Percentiles rank a stretch among this genome's conserved stretches.
Conservation (phyloP, 495 filamentous ascomycete genomes). For the Ramalina peruviana region DNA sequence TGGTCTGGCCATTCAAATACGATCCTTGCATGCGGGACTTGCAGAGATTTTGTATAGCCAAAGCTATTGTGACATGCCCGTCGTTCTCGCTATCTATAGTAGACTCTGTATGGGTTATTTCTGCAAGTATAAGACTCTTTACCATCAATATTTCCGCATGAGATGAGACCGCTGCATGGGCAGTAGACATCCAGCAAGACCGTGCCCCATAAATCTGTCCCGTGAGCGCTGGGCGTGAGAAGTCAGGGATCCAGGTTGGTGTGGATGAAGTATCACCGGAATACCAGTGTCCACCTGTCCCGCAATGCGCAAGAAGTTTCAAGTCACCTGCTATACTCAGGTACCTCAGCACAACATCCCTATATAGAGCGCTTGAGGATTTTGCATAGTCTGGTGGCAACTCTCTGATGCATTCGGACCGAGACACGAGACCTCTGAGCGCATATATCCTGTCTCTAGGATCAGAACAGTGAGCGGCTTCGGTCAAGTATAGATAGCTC, state of each 20-base stretch:
- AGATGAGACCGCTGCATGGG: too few relatives aligned
- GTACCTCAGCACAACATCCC: background rate
- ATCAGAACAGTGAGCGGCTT: background rate
- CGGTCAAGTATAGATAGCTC: too few relatives aligned
- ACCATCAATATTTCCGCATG: background rate
- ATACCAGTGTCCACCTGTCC: background rate
- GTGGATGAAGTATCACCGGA: background rate
- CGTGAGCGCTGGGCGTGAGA: background rate
- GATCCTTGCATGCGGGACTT: background rate
- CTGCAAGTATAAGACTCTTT: background rate
- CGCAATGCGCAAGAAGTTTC: background rate
- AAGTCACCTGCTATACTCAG: background rate
- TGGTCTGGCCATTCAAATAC: background rate
- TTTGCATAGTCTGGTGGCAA: slow-evolving; percentile 3
- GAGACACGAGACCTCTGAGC: background rate
- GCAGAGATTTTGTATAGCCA: background rate
- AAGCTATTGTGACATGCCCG: background rate
- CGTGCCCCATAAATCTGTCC: too few relatives aligned
- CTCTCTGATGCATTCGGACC: background rate
- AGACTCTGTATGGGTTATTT: background rate
- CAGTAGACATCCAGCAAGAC: too few relatives aligned
- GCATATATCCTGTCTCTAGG: slow-evolving; percentile 3
- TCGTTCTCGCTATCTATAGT: background rate
- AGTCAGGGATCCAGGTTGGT: slow-evolving; percentile 5
- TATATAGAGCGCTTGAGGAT: background rate